Percentiles rank a stretch among this genome's conserved stretches.
phyloP scores from a whole-genome alignment of 2,329 filamentous ascomycete genomes.

The Cordyceps farinosa region DNA sequence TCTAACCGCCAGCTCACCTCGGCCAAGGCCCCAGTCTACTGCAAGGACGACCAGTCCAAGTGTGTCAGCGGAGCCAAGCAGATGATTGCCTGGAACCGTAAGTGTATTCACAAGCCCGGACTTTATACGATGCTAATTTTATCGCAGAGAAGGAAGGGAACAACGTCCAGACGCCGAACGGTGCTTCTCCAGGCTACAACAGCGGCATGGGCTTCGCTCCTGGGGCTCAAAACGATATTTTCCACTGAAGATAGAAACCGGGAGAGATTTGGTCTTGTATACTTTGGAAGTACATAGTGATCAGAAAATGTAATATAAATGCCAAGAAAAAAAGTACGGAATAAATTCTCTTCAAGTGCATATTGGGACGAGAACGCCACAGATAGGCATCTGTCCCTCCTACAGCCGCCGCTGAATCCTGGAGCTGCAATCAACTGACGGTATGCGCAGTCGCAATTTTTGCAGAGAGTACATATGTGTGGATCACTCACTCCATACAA shows the following conservation, averaged over 20 bases:
- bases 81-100: constrained; percentile 44
- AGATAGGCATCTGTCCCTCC: no score
- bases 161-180: neutral
- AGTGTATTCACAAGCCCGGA: neutral
- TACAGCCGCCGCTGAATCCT: no score
- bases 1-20: constrained; percentile 35
- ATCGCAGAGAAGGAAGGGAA: neutral
- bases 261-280: neutral
- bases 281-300: neutral
- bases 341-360: no score
- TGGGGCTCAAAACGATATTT: constrained; percentile 1
- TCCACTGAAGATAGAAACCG: neutral
- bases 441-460: no score
- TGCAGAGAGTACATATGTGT: no score
- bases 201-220: neutral
- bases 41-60: constrained; percentile 34
- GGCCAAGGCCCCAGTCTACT: constrained; percentile 38
- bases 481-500: no score
- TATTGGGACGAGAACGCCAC: no score
- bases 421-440: no score
- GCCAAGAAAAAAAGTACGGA: no score
- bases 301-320: no score
- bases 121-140: neutral
- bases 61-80: constrained; percentile 46
- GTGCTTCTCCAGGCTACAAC: constrained; percentile 1